Evolutionary conservation across 257 asterid species (phyloP).

Genomic region (Datura wrightii): DNA sequence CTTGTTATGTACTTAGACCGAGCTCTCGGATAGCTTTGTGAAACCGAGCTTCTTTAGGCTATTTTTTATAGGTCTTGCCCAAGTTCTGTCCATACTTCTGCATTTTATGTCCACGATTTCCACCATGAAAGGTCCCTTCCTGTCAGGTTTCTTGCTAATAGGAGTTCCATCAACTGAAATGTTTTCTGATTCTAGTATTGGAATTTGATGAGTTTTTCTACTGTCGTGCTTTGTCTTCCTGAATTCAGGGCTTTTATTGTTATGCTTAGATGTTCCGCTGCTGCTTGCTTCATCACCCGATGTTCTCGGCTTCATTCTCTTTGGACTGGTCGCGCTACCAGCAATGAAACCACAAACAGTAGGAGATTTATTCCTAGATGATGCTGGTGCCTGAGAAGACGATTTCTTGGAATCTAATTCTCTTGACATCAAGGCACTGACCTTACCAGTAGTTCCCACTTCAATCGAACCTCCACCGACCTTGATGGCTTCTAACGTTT

Average conservation of each 20-base stretch:
- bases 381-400: not conserved
- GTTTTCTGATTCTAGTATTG: constrained; percentile 40
- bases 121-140: constrained; percentile 32
- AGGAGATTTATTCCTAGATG: constrained; percentile 29
- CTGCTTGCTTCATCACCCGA: constrained; percentile 21
- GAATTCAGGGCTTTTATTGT: not conserved
- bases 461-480: constrained; percentile 27
- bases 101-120: constrained; percentile 42
- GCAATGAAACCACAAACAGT: constrained; percentile 29
- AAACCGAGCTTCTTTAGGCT: constrained; percentile 40
- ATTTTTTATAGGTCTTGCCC: constrained; percentile 35
- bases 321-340: constrained; percentile 33
- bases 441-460: constrained; percentile 29
- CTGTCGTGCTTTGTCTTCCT: constrained; percentile 24
- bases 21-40: constrained; percentile 38
- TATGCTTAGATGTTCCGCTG: not conserved
- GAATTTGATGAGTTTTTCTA: constrained; percentile 34
- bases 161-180: constrained; percentile 34
- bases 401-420: constrained; percentile 28
- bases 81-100: constrained; percentile 31
- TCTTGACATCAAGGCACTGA: constrained; percentile 23
- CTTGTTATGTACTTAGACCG: constrained; percentile 17
- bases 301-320: constrained; percentile 30
- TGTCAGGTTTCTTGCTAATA: not conserved
- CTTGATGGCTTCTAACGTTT: constrained; percentile 11